Evolutionary conservation across 495 filamentous ascomycete genomes (phyloP).

Genomic region (Elasticomyces elasticus): DNA sequence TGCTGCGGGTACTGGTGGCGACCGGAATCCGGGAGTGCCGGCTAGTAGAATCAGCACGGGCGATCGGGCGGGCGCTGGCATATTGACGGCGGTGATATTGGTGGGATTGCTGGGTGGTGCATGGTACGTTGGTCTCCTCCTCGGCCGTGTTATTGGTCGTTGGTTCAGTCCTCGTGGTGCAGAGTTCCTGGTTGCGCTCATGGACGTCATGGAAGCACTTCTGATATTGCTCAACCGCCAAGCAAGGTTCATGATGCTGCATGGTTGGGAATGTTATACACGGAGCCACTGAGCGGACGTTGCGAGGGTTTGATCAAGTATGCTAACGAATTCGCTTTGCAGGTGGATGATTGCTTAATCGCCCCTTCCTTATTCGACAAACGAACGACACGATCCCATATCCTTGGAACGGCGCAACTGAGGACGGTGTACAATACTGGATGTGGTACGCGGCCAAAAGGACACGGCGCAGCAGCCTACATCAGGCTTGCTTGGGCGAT

Average conservation of each 20-base stretch:
- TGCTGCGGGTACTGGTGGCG: constrained; percentile 25
- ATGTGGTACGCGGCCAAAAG: no score
- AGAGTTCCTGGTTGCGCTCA: no score
- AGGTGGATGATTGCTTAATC: neutral
- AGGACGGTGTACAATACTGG: no score
- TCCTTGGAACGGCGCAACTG: neutral
- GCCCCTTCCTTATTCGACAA: neutral
- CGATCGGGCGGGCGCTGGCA: constrained; percentile 34
- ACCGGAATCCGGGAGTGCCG: constrained; percentile 5
- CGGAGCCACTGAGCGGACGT: neutral
- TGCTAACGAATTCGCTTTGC: neutral
- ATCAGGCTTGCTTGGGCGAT: no score
- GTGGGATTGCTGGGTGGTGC: constrained; percentile 8
- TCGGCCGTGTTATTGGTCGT: neutral
- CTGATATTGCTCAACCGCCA: no score
- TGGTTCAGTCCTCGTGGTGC: neutral
- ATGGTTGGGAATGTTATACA: neutral
- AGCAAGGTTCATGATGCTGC: no score
- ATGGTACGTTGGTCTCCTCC: constrained; percentile 9
- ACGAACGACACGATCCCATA: neutral
- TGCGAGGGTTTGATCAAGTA: neutral
- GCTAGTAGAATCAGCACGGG: constrained; percentile 25
- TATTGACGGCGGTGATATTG: constrained; percentile 11
- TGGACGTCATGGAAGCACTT: no score
- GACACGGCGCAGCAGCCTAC: no score